These are phyloP conservation scores for Serendipita sp. DNA, from an alignment of 768 basidiomycete species.

Conservation along the genomic window DNA sequence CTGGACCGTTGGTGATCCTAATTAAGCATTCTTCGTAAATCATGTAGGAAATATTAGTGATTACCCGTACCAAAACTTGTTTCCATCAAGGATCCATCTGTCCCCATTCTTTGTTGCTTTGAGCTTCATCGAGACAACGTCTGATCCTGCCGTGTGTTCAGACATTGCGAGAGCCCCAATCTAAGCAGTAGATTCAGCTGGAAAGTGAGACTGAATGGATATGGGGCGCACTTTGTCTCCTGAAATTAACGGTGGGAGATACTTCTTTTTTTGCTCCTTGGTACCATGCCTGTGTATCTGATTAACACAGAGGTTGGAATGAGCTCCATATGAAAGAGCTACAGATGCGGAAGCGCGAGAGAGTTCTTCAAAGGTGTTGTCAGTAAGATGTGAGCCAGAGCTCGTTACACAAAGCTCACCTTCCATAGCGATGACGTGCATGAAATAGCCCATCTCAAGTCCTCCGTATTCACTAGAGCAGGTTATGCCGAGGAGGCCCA, in stretches of 20 bases:
- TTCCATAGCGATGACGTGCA: conserved; percentile 90
- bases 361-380: conserved; percentile 26
- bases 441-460: conserved; percentile 64
- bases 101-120: conserved; percentile 62
- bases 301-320: conserved; percentile 69
- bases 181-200: conserved; percentile 21
- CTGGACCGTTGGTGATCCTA: conserved; percentile 92
- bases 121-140: conserved; percentile 88
- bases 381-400: not conserved
- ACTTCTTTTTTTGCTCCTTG: conserved; percentile 65
- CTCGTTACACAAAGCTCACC: conserved; percentile 19
- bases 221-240: conserved; percentile 28
- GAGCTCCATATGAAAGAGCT: conserved; percentile 81
- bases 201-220: not conserved
- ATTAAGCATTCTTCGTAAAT: not conserved
- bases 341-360: conserved; percentile 84
- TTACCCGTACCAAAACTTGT: conserved; percentile 70
- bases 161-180: conserved; percentile 91
- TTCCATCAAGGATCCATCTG: conserved; percentile 71
- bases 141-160: conserved; percentile 80
- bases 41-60: not conserved
- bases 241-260: conserved; percentile 61
- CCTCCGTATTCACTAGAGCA: conserved; percentile 71
- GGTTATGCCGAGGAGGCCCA: conserved; percentile 86
- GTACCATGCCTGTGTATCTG: conserved; percentile 79